Conservation (phyloP, 179 eudicot species). For the Amaranthus tricolor region DNA sequence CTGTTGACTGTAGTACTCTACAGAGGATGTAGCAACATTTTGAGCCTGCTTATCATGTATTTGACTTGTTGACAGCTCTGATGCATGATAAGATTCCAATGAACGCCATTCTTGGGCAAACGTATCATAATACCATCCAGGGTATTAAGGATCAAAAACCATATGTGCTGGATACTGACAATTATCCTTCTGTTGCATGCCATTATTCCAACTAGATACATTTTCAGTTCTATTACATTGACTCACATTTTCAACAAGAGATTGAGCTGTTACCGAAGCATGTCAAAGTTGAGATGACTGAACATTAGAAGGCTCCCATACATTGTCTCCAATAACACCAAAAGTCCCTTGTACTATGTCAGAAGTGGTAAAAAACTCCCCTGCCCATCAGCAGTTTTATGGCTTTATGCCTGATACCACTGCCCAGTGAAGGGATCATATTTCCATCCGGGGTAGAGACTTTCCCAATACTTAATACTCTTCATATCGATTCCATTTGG, state of each 20-base stretch:
- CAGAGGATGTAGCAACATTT: slow-evolving; percentile 43
- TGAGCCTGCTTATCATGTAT: slow-evolving; percentile 35
- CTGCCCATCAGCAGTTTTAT: slow-evolving; percentile 32
- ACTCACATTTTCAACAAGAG: slow-evolving; percentile 44
- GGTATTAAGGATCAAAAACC: slow-evolving; percentile 88
- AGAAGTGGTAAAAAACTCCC: slow-evolving; percentile 11
- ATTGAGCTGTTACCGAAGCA: slow-evolving; percentile 57
- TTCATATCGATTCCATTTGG: too few species aligned
- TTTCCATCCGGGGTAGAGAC: slow-evolving; percentile 92
- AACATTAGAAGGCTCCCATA: slow-evolving; percentile 43
- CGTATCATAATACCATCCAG: slow-evolving; percentile 94
- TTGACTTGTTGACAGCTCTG: slow-evolving; percentile 40
- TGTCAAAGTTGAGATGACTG: slow-evolving; percentile 48
- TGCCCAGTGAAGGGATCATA: slow-evolving; percentile 70
- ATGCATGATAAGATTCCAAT: slow-evolving; percentile 49
- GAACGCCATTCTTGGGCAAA: slow-evolving; percentile 62
- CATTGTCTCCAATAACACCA: too few species aligned
- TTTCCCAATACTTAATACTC: slow-evolving; percentile 63
- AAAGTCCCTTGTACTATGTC: slow-evolving; percentile 35
- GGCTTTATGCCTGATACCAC: slow-evolving; percentile 80
- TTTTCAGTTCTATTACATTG: slow-evolving; percentile 27
- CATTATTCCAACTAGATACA: slow-evolving; percentile 30
- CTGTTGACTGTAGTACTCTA: slow-evolving; percentile 42
- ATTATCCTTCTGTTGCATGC: slow-evolving; percentile 39
- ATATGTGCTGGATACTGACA: slow-evolving; percentile 67